A percentile compares a stretch with the other conserved stretches of the same genome.
phyloP scores from a whole-genome alignment of 306 rosid genomes.

The Gastrolobium bilobum region DNA sequence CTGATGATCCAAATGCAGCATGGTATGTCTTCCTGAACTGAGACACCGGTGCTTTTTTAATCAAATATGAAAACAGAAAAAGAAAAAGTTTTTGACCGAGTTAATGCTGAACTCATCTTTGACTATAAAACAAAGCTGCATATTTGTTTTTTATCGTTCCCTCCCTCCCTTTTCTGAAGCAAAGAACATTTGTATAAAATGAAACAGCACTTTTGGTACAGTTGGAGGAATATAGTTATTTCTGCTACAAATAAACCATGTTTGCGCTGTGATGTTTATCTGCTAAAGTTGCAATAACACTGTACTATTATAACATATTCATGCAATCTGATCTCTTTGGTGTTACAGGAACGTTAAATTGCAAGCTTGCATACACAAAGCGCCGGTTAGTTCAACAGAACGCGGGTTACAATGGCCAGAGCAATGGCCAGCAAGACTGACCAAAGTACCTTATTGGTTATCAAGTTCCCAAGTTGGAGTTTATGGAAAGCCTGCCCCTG shows the following conservation, averaged over 20 bases:
- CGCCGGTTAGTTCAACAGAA: constrained; percentile 63
- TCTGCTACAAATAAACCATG: constrained; percentile 32
- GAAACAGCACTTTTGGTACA: constrained; percentile 13
- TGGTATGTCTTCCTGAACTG: constrained; percentile 65
- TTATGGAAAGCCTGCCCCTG: constrained; percentile 96
- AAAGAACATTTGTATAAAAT: constrained; percentile 2
- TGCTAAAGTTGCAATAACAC: not conserved
- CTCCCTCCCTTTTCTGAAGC: not conserved
- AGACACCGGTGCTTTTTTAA: not conserved
- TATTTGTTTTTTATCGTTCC: not conserved
- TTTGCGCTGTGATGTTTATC: not conserved
- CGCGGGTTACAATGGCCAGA: constrained; percentile 94
- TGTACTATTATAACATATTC: constrained; percentile 31
- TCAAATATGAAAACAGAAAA: not conserved
- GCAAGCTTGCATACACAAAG: constrained; percentile 93
- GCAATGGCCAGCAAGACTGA: constrained; percentile 88
- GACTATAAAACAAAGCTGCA: constrained; percentile 6
- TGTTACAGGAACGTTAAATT: constrained; percentile 79
- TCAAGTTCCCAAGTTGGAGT: constrained; percentile 88
- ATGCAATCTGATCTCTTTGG: constrained; percentile 44
- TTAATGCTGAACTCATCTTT: constrained; percentile 34
- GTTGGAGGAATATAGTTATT: constrained; percentile 9
- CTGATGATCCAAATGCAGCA: constrained; percentile 92
- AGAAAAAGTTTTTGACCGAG: not conserved
- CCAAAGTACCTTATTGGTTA: constrained; percentile 90